A percentile compares a stretch with the other conserved stretches of the same genome.
Conservation (phyloP, 208 protist genomes). For the Trypanosoma mega region DNA sequence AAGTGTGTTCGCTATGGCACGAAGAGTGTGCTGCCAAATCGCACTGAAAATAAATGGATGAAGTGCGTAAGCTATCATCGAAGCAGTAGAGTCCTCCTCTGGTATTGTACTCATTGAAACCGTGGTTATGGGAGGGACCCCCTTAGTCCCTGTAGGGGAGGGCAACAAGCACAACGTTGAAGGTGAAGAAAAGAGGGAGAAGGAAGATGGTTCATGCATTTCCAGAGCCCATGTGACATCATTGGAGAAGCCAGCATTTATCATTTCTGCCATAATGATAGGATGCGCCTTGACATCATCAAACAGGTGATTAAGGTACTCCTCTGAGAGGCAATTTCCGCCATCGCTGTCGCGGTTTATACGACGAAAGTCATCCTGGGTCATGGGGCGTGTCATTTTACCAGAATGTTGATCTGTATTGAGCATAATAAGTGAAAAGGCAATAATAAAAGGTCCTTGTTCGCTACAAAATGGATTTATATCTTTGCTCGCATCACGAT, state of each 20-base stretch:
- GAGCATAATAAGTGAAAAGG: conserved; percentile 99
- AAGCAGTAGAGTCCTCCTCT: background rate
- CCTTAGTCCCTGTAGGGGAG: no score
- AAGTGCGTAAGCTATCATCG: conserved; percentile 18
- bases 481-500: conserved; percentile 31
- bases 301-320: conserved; percentile 91
- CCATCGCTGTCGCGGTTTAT: conserved; percentile 98
- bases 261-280: conserved; percentile 92
- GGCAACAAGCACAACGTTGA: no score
- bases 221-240: conserved; percentile 81
- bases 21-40: conserved; percentile 55
- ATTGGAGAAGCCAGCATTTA: conserved; percentile 73
- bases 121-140: no score
- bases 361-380: conserved; percentile 88
- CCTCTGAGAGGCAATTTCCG: conserved; percentile 81
- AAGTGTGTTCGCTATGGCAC: conserved; percentile 52
- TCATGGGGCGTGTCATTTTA: conserved; percentile 94
- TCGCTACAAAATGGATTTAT: conserved; percentile 88
- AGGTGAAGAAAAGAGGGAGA: no score
- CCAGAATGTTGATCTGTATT: conserved; percentile 98
- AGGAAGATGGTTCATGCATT: conserved; percentile 49
- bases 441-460: conserved; percentile 92
- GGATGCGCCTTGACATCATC: conserved; percentile 91
- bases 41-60: conserved; percentile 50
- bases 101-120: conserved; percentile 21